Conservation (phyloP, 2,329 filamentous ascomycete species). For the Aspergillus cejpii region DNA sequence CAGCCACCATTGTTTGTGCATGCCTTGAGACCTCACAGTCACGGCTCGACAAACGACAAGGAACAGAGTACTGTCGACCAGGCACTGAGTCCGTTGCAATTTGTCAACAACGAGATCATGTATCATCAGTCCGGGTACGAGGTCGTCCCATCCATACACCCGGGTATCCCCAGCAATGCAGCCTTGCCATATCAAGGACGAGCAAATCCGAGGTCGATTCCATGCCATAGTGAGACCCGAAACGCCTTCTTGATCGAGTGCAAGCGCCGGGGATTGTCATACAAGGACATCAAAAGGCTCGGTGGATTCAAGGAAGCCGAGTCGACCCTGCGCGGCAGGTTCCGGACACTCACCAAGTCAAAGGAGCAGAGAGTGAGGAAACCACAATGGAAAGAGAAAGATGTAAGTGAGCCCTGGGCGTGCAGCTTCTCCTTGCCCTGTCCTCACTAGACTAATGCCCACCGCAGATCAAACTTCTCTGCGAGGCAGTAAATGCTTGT, state of each 20-base stretch:
- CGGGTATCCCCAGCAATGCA: not conserved
- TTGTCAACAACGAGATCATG: not conserved
- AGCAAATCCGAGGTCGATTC: conserved; percentile 3
- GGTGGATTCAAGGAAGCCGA: conserved; percentile 43
- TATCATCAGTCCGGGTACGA: not conserved
- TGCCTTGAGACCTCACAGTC: conserved; percentile 1
- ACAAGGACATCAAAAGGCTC: conserved; percentile 43
- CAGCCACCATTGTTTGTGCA: conserved; percentile 3
- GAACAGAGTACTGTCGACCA: not conserved
- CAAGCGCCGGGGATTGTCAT: conserved; percentile 40
- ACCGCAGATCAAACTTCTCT: conserved; percentile 36
- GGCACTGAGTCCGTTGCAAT: not conserved
- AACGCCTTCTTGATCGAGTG: conserved; percentile 39
- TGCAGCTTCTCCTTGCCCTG: not conserved
- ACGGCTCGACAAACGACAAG: not conserved
- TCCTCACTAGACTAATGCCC: conserved; percentile 4
- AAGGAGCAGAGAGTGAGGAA: conserved; percentile 43
- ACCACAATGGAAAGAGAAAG: conserved; percentile 39
- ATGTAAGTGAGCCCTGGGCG: conserved; percentile 32
- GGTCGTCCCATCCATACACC: conserved; percentile 1
- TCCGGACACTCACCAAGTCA: conserved; percentile 42
- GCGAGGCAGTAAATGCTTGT: conserved; percentile 32
- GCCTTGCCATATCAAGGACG: not conserved
- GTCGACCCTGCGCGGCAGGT: conserved; percentile 44
- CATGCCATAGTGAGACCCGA: conserved; percentile 20